A percentile compares a stretch with the other conserved stretches of the same genome.
Evolutionary conservation across 1,139 yeast genomes (phyloP).

Genomic region (Hansenula lynferdii): DNA sequence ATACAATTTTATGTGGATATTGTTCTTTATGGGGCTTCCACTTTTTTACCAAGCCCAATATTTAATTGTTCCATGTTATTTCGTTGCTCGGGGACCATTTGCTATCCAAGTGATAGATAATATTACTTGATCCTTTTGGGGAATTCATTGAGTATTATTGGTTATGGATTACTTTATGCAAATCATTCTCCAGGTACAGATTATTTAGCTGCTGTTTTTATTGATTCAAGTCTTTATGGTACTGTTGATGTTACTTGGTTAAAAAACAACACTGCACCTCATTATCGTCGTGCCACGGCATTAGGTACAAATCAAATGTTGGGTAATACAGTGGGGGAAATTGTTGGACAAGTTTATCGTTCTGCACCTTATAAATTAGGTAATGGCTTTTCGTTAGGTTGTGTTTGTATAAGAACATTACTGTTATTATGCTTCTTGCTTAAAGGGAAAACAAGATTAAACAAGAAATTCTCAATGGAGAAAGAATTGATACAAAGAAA

Average conservation of each 20-base stretch:
- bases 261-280: slow-evolving; percentile 34
- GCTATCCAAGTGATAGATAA: slow-evolving; percentile 32
- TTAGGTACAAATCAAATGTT: slow-evolving; percentile 36
- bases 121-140: too few relatives aligned
- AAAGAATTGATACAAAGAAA: slow-evolving; percentile 15
- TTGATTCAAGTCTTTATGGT: slow-evolving; percentile 32
- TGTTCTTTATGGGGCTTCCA: slow-evolving; percentile 34
- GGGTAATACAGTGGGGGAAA: slow-evolving; percentile 39
- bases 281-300: slow-evolving; percentile 36
- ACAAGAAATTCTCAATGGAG: slow-evolving; percentile 17
- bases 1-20: slow-evolving; percentile 36
- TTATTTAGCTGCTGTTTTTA: slow-evolving; percentile 35
- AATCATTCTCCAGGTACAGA: slow-evolving; percentile 26
- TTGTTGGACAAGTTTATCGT: slow-evolving; percentile 31
- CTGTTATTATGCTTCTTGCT: slow-evolving; percentile 7
- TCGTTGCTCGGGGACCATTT: slow-evolving; percentile 27
- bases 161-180: slow-evolving; percentile 29
- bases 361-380: slow-evolving; percentile 33
- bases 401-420: slow-evolving; percentile 24
- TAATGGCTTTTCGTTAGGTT: slow-evolving; percentile 33
- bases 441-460: slow-evolving; percentile 11
- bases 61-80: slow-evolving; percentile 36
- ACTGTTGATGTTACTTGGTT: slow-evolving; percentile 36
- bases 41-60: slow-evolving; percentile 38
- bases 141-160: slow-evolving; percentile 36